Base-by-base conservation (phyloP, 2,329 filamentous ascomycete genomes). In the Colletotrichum sp. region DNA sequence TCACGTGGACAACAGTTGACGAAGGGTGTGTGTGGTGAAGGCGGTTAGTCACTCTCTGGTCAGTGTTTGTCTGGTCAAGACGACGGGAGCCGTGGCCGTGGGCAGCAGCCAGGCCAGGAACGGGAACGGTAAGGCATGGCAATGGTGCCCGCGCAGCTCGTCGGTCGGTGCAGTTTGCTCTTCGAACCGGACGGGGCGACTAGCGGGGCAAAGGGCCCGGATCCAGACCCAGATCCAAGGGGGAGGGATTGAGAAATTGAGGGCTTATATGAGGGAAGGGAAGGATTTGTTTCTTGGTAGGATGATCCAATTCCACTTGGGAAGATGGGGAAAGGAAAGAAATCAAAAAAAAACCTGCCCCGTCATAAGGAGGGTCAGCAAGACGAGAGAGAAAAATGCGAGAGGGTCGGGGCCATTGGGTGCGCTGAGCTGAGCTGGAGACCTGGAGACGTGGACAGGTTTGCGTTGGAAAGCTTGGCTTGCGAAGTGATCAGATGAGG, bases 401-500 rank as follows among this genome's bases (percentile, higher is more conserved):
- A 72, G 24, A 62, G 62, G 57, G 72, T 65, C n/a, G 63, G 73
- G 57, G 60, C 68, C 72, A 63, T 32, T 39, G 21, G 36, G 52
- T 72, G 72, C 63, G 26, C 70, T 59, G 34, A 32, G 71, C 65
- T 66, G 70, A 21, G 26, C 18, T 44, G 44, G 44, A 49, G 44
- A 49, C 44, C 44, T 49, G 44, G 44, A 49, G 44, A 49, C 44
- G 52, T 49, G 52, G 28, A 68, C 49, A 63, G 60, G 30, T 66
- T 21, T 71, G 49, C 62, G 62, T 62, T 34, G 39, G 60, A 63
- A 71, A 69, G 65, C 60, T 63, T 76, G 64, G 68, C 60, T 66
- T 68, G 44, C 24, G 44, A 72, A 49, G 71, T 69, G 71, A 72
- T 78, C 70, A 69, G 67, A 74, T 77, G 77, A 75, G 75, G 77